These are phyloP conservation scores for Cladobotryum mycophilum DNA, from an alignment of 2,329 filamentous ascomycete species.

Conservation along the genomic window DNA sequence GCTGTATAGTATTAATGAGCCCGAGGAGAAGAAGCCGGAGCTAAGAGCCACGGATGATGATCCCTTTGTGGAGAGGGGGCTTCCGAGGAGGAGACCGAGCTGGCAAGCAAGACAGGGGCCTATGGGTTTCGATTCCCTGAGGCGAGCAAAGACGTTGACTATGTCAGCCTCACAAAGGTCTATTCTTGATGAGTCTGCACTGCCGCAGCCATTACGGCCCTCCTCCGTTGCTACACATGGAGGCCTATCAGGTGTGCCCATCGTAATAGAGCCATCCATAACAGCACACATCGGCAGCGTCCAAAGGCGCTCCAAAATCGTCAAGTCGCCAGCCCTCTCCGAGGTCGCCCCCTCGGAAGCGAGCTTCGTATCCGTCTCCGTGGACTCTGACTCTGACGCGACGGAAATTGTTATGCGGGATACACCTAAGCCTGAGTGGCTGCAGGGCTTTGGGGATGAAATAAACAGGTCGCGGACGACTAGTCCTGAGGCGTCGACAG, in stretches of 20 bases:
- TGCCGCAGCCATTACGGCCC: constrained; percentile 14
- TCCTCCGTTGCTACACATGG: constrained; percentile 9
- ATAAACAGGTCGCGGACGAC: constrained; percentile 5
- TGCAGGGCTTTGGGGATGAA: neutral
- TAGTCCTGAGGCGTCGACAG: constrained; percentile 8
- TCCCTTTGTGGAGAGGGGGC: constrained; percentile 26
- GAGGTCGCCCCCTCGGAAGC: constrained; percentile 13
- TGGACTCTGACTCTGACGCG: constrained; percentile 17
- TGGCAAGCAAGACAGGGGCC: constrained; percentile 4
- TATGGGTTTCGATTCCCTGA: neutral
- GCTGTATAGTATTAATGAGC: constrained; percentile 49
- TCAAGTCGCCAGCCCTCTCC: constrained; percentile 1
- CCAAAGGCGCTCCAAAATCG: neutral
- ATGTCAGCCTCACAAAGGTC: neutral
- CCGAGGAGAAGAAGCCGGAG: constrained; percentile 27
- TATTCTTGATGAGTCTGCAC: neutral
- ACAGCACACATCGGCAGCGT: no score
- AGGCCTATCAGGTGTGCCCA: neutral
- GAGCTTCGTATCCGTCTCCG: constrained; percentile 22
- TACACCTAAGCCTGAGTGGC: constrained; percentile 9
- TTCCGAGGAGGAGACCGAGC: neutral
- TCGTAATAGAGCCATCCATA: no score
- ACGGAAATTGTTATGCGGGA: constrained; percentile 14
- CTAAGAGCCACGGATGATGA: constrained; percentile 17
- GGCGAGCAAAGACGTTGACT: neutral